Conservation (phyloP, 2,329 filamentous ascomycete species). For the Rhynchosporium secalis region DNA sequence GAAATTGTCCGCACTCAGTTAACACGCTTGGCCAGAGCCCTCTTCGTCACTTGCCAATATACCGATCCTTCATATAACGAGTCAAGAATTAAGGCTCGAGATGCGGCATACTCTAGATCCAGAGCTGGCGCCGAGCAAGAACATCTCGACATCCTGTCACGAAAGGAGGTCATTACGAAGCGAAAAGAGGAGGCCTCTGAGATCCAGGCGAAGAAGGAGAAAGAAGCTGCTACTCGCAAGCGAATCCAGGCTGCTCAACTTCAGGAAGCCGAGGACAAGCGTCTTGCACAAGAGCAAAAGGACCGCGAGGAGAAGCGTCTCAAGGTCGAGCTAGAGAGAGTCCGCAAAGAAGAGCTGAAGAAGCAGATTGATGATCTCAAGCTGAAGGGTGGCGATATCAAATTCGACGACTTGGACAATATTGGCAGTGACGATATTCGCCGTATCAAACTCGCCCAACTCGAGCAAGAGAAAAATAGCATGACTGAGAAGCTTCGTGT, state of each 20-base stretch:
- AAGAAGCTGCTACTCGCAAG: conserved; percentile 88
- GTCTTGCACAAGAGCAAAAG: conserved; percentile 87
- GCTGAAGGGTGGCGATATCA: conserved; percentile 72
- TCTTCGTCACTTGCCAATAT: conserved; percentile 94
- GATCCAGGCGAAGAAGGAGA: conserved; percentile 82
- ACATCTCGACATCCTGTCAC: conserved; percentile 78
- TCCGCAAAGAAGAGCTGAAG: conserved; percentile 91
- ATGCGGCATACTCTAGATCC: conserved; percentile 77
- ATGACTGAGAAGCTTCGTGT: conserved; percentile 87
- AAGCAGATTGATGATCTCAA: conserved; percentile 91
- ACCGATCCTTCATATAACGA: conserved; percentile 89
- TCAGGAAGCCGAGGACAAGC: conserved; percentile 84
- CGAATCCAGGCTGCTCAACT: conserved; percentile 82
- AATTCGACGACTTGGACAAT: conserved; percentile 77
- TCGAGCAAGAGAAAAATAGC: conserved; percentile 98
- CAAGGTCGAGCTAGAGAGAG: conserved; percentile 83
- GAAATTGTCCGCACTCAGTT: conserved; percentile 97
- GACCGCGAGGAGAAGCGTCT: conserved; percentile 85
- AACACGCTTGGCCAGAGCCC: conserved; percentile 83
- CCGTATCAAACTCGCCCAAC: conserved; percentile 89
- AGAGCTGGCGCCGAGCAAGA: conserved; percentile 89
- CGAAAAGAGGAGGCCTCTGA: conserved; percentile 96
- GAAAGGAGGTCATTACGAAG: conserved; percentile 91
- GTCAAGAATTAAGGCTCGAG: conserved; percentile 73
- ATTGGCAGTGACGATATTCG: conserved; percentile 89